A percentile compares a stretch with the other conserved stretches of the same genome.
These are phyloP conservation scores for Chlorella sp. DNA, from an alignment of 139 green algal species.

Conservation along the genomic window DNA sequence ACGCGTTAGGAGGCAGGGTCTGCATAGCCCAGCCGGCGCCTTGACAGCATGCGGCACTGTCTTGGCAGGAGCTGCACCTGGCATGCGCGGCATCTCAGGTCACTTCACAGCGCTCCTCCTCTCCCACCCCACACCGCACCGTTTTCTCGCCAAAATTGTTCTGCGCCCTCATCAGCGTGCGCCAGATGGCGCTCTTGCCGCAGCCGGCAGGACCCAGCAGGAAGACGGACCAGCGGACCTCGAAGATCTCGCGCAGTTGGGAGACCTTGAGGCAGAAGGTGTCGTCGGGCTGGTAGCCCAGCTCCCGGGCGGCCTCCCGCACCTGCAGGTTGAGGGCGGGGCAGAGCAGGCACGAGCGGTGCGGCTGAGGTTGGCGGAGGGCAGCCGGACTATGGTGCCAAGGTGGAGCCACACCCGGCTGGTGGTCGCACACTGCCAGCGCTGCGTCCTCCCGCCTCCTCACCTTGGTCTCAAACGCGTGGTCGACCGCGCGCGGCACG, in stretches of 20 bases:
- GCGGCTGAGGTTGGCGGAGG: too few relatives aligned
- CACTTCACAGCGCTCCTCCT: too few relatives aligned
- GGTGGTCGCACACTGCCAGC: too few relatives aligned
- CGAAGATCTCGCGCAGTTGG: conserved; percentile 79
- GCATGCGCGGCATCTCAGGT: too few relatives aligned
- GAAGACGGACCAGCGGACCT: conserved; percentile 94
- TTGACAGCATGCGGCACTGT: neutral
- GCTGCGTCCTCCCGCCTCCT: neutral
- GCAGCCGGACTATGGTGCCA: too few relatives aligned
- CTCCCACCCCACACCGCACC: conserved; percentile 21
- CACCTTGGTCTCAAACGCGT: conserved; percentile 78
- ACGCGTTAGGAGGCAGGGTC: neutral
- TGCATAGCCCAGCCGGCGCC: neutral
- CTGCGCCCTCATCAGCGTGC: conserved; percentile 85
- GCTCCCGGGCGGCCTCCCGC: conserved; percentile 72
- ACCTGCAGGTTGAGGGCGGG: conserved; percentile 35
- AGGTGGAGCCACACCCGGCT: too few relatives aligned
- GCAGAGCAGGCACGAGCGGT: too few relatives aligned
- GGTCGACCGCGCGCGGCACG: conserved; percentile 79
- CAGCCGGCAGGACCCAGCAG: conserved; percentile 87
- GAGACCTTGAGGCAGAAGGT: conserved; percentile 91
- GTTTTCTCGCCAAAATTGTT: conserved; percentile 73
- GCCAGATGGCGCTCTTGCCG: conserved; percentile 93
- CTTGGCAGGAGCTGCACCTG: too few relatives aligned
- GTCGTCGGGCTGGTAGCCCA: conserved; percentile 86